These are phyloP conservation scores for Termitomyces titanicus DNA, from an alignment of 768 basidiomycete species.

Conservation along the genomic window DNA sequence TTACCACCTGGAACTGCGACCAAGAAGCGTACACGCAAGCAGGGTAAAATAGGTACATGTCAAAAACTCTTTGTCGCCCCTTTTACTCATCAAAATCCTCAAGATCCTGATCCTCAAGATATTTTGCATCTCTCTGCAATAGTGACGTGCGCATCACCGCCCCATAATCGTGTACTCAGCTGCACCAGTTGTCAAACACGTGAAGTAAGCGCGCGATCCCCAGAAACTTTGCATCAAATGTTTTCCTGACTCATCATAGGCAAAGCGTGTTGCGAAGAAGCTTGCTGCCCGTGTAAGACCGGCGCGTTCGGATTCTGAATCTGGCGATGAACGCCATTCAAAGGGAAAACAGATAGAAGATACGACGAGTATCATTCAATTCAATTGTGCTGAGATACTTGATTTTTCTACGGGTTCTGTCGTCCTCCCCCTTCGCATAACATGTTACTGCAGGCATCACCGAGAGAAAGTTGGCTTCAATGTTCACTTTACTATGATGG, in stretches of 20 bases:
- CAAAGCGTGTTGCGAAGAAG: conserved; percentile 87
- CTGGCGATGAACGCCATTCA: conserved; percentile 48
- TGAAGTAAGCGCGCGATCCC: conserved; percentile 49
- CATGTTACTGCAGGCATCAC: conserved; percentile 98
- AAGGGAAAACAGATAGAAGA: conserved; percentile 57
- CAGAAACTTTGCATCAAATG: neutral
- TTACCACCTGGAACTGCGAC: conserved; percentile 80
- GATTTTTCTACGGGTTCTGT: conserved; percentile 87
- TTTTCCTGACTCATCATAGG: conserved; percentile 38
- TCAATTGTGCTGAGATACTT: conserved; percentile 89
- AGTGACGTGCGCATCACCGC: conserved; percentile 79
- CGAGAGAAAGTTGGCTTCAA: conserved; percentile 95
- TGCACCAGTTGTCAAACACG: conserved; percentile 88
- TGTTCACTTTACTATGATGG: conserved; percentile 83
- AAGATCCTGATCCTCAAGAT: conserved; percentile 67
- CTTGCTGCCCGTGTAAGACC: conserved; percentile 81
- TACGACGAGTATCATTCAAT: conserved; percentile 85
- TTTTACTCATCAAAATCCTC: conserved; percentile 16
- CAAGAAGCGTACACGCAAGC: conserved; percentile 80
- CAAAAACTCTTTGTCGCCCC: conserved; percentile 7
- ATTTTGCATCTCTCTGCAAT: conserved; percentile 69
- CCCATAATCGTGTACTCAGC: conserved; percentile 71
- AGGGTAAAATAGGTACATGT: conserved; percentile 70
- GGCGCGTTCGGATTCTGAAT: conserved; percentile 71
- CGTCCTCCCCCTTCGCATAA: conserved; percentile 89